These are phyloP conservation scores for Heliocybe sulcata DNA, from an alignment of 1,284 basidiomycete genomes.

Conservation along the genomic window DNA sequence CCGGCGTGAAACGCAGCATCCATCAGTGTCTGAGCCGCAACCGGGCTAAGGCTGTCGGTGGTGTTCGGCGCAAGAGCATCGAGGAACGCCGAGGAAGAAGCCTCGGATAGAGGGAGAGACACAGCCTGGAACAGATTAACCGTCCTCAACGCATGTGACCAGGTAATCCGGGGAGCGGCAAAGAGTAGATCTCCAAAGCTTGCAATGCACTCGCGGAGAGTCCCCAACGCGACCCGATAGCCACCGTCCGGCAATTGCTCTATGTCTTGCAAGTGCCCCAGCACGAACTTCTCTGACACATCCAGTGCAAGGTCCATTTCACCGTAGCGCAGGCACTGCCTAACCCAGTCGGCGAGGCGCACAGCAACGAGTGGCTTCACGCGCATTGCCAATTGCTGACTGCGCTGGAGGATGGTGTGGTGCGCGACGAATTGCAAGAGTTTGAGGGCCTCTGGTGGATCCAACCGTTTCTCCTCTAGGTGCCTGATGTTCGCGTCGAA, in stretches of 20 bases:
- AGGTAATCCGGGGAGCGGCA: not conserved
- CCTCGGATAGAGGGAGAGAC: not conserved
- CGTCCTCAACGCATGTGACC: not conserved
- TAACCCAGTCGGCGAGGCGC: not conserved
- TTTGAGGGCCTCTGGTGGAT: slow-evolving; percentile 9
- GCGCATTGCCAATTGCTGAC: not conserved
- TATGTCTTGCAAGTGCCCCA: not conserved
- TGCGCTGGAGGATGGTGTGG: slow-evolving; percentile 10
- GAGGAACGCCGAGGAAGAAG: slow-evolving; percentile 9
- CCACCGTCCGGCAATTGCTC: not conserved
- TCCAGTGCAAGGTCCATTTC: not conserved
- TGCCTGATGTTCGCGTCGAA: slow-evolving; percentile 32
- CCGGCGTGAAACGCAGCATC: slow-evolving; percentile 12
- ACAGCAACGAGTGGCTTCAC: not conserved
- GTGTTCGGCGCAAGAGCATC: slow-evolving; percentile 20
- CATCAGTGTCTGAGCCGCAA: slow-evolving; percentile 24
- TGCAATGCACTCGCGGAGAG: not conserved
- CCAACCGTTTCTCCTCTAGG: slow-evolving; percentile 20
- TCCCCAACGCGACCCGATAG: not conserved
- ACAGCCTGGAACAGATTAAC: not conserved
- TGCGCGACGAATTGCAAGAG: slow-evolving; percentile 21
- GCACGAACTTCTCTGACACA: not conserved
- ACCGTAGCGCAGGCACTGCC: not conserved
- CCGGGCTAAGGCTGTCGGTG: slow-evolving; percentile 12
- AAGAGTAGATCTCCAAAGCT: not conserved